Evolutionary conservation across 73 alveolate genomes (phyloP).

Genomic region (Blepharisma japonicum): DNA sequence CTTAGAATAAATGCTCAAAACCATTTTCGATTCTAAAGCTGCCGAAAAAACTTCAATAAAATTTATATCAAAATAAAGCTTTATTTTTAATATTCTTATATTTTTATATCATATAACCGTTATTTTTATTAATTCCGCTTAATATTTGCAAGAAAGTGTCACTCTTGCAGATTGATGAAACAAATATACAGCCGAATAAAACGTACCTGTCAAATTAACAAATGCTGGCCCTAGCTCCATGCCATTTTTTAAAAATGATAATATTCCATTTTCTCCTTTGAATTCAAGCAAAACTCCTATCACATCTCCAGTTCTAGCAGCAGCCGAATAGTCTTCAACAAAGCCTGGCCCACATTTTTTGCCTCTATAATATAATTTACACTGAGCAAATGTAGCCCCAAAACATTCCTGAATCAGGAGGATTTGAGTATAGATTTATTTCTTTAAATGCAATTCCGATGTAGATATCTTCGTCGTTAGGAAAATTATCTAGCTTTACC

Average conservation of each 20-base stretch:
- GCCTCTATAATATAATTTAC: background rate
- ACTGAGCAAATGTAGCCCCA: conserved; percentile 35
- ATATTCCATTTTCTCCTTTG: conserved; percentile 36
- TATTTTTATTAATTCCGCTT: too few relatives aligned
- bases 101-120: too few relatives aligned
- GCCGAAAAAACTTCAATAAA: too few relatives aligned
- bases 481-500: conserved; percentile 33
- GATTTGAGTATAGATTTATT: conserved; percentile 31
- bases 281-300: conserved; percentile 34
- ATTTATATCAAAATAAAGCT: too few relatives aligned
- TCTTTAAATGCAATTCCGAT: conserved; percentile 38
- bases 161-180: too few relatives aligned
- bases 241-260: conserved; percentile 38
- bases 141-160: too few relatives aligned
- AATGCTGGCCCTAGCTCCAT: conserved; percentile 35
- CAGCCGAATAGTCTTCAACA: conserved; percentile 24
- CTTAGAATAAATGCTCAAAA: too few relatives aligned
- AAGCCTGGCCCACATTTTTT: conserved; percentile 33
- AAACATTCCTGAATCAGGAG: conserved; percentile 30
- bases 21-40: too few relatives aligned
- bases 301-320: conserved; percentile 31
- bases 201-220: conserved; percentile 31
- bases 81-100: too few relatives aligned
- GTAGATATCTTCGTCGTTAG: conserved; percentile 37
- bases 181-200: conserved; percentile 25